Evolutionary conservation across 208 protist species (phyloP).

Genomic region (Plasmodiophora brassicae): DNA sequence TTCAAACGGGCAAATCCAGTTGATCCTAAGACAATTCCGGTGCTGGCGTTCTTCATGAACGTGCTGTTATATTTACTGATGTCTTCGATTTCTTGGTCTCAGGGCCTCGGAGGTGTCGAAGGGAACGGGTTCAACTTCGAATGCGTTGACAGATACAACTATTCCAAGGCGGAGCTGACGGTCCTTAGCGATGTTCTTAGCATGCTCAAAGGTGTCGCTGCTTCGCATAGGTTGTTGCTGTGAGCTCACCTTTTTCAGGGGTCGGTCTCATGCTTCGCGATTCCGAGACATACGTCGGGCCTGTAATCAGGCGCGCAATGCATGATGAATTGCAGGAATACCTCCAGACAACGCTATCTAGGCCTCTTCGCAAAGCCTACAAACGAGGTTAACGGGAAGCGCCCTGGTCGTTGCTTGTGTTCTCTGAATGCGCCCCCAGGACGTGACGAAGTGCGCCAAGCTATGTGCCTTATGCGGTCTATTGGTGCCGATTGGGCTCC

Average conservation of each 20-base stretch:
- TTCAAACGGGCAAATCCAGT: conserved; percentile 37
- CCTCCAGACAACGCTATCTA: conserved; percentile 14
- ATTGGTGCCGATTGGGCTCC: conserved; percentile 26
- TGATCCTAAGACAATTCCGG: background rate
- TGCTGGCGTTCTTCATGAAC: background rate
- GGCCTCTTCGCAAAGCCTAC: conserved; percentile 38
- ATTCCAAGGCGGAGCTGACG: conserved; percentile 7
- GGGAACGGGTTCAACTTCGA: conserved; percentile 25
- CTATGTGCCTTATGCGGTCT: conserved; percentile 20
- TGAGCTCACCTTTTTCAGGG: background rate
- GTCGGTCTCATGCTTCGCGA: conserved; percentile 33
- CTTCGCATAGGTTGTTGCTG: background rate
- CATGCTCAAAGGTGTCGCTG: conserved; percentile 33
- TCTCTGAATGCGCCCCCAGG: too few species aligned
- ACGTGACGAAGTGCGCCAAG: background rate
- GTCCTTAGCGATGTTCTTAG: conserved; percentile 28
- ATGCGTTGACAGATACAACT: conserved; percentile 33
- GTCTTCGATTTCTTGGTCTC: background rate
- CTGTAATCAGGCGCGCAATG: background rate
- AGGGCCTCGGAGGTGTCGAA: conserved; percentile 5
- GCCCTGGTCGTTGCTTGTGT: too few species aligned
- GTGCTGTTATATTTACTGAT: background rate
- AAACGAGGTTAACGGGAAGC: conserved; percentile 30
- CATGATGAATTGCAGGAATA: conserved; percentile 42
- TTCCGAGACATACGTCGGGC: background rate